Conservation (phyloP, 139 green algal species). For the Diplosphaera chodatii region DNA sequence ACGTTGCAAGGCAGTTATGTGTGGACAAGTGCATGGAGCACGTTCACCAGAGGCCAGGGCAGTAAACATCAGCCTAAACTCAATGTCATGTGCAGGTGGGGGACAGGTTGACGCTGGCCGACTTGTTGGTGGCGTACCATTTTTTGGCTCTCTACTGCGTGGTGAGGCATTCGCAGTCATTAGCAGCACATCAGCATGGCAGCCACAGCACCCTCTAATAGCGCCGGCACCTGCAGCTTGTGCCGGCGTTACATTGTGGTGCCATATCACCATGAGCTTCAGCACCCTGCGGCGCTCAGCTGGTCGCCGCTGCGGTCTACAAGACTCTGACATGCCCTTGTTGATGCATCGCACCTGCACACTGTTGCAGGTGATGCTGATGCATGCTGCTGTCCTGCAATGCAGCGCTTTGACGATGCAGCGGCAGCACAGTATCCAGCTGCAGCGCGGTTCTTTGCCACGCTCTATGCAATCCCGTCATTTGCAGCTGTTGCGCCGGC, state of each 20-base stretch:
- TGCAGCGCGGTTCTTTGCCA: neutral
- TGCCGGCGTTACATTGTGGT: neutral
- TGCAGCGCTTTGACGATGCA: neutral
- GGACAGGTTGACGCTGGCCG: constrained; percentile 9
- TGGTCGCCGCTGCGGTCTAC: neutral
- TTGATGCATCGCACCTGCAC: too few relatives aligned
- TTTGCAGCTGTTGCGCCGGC: neutral
- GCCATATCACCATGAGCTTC: neutral
- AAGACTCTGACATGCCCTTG: neutral
- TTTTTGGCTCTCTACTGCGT: constrained; percentile 4
- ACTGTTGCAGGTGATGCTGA: too few relatives aligned
- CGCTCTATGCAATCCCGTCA: neutral
- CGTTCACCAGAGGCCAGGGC: too few relatives aligned
- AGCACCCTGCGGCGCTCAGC: neutral
- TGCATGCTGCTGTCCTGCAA: too few relatives aligned
- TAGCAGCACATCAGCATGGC: neutral
- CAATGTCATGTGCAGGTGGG: constrained; percentile 10
- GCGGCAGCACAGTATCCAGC: neutral
- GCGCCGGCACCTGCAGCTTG: neutral
- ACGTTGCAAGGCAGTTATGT: too few relatives aligned
- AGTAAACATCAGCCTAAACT: too few relatives aligned
- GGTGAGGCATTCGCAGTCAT: neutral
- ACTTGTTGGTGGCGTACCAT: constrained; percentile 11
- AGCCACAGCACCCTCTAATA: neutral
- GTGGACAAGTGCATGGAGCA: too few relatives aligned